These are phyloP conservation scores for Termitomyces heimii DNA, from an alignment of 768 basidiomycete species.

Conservation along the genomic window DNA sequence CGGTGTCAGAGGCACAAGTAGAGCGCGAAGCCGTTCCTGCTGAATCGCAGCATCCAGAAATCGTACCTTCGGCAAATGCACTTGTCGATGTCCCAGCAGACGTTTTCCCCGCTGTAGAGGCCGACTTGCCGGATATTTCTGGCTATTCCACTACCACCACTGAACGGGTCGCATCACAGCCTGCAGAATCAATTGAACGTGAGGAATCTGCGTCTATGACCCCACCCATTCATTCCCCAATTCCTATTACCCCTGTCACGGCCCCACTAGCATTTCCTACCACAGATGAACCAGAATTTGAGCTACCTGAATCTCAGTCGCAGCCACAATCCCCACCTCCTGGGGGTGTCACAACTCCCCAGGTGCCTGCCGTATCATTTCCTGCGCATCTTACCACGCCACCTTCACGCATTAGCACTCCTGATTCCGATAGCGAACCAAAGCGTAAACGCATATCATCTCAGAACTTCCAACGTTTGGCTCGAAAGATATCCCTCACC, in stretches of 20 bases:
- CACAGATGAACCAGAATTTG: slow-evolving; percentile 19
- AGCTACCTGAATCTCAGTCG: neutral
- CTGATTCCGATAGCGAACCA: slow-evolving; percentile 67
- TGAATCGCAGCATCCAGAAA: slow-evolving; percentile 4
- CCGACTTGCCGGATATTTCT: slow-evolving; percentile 2
- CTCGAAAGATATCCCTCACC: slow-evolving; percentile 64
- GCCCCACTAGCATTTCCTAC: slow-evolving; percentile 28
- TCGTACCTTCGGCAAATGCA: slow-evolving; percentile 4
- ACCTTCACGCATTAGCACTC: slow-evolving; percentile 64
- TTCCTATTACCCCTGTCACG: slow-evolving; percentile 8
- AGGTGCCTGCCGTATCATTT: slow-evolving; percentile 57
- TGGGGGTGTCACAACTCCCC: slow-evolving; percentile 13
- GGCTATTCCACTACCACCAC: slow-evolving; percentile 22
- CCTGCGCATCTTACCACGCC: slow-evolving; percentile 51
- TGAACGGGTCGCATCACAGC: slow-evolving; percentile 14
- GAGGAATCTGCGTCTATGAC: slow-evolving; percentile 12
- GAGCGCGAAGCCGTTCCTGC: neutral
- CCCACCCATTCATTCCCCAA: slow-evolving; percentile 7
- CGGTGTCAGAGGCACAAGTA: slow-evolving; percentile 18
- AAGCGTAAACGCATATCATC: slow-evolving; percentile 79
- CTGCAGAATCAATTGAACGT: slow-evolving; percentile 2
- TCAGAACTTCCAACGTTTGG: slow-evolving; percentile 81
- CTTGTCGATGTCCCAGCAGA: slow-evolving; percentile 4
- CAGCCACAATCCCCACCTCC: slow-evolving; percentile 13
- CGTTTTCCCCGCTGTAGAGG: neutral